Conservation (phyloP, 768 basidiomycete genomes). For the Termitomyces sp. region DNA sequence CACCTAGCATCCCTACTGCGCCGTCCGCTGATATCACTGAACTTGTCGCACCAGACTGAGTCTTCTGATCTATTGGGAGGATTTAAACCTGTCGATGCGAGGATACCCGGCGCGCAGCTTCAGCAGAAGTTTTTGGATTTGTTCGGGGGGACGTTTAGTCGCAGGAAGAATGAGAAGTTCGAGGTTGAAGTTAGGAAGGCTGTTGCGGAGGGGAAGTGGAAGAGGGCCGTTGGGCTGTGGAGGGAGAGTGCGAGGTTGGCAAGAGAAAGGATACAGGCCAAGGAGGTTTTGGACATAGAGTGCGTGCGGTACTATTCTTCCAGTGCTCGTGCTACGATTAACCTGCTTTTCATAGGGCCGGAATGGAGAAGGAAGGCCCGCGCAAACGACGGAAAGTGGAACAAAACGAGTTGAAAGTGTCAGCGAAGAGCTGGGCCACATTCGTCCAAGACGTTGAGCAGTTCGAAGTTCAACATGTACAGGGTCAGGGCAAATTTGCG, state of each 20-base stretch:
- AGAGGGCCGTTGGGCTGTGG: constrained; percentile 78
- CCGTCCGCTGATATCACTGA: constrained; percentile 78
- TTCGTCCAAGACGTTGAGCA: constrained; percentile 49
- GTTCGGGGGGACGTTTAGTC: constrained; percentile 84
- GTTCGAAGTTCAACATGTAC: constrained; percentile 88
- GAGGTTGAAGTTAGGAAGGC: constrained; percentile 79
- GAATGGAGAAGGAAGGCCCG: constrained; percentile 22
- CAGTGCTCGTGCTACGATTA: not conserved
- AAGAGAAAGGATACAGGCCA: constrained; percentile 48
- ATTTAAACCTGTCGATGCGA: constrained; percentile 92
- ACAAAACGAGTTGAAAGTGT: constrained; percentile 8
- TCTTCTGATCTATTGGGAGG: constrained; percentile 92
- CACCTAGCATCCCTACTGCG: constrained; percentile 78
- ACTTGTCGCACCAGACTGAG: constrained; percentile 95
- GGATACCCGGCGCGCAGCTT: constrained; percentile 64
- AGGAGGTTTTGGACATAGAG: constrained; percentile 20
- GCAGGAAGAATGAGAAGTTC: constrained; percentile 84
- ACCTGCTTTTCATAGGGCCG: constrained; percentile 15
- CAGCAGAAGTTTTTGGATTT: constrained; percentile 73
- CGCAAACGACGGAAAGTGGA: constrained; percentile 13
- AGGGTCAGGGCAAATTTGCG: constrained; percentile 82
- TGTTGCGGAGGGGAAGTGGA: constrained; percentile 81
- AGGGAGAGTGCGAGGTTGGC: constrained; percentile 69
- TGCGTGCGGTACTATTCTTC: constrained; percentile 11
- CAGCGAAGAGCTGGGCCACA: constrained; percentile 9